Evolutionary conservation across 2,329 filamentous ascomycete species (phyloP), one percentile per base, ranked within the genome.

Genomic region (Venturia asperata): DNA sequence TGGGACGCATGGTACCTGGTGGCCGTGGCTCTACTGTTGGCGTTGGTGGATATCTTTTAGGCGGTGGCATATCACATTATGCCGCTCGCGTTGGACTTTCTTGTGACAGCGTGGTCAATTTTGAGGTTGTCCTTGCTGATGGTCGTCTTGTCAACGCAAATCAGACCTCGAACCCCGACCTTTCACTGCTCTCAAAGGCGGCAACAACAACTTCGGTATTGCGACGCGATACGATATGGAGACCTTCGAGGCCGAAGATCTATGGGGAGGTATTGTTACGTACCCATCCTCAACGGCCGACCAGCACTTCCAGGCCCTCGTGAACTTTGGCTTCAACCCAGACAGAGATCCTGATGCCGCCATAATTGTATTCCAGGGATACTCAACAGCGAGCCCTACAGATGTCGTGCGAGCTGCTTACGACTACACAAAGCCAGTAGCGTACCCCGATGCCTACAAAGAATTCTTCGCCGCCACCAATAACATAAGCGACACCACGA

Each of bases 131-230:
- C 0, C 71, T 77, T 10, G 34, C 61, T 21, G 24, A 58, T 34
- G 55, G 55, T 21, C 15, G 55, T 41, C n/a, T 58, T 11, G 55
- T 24, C 30, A 58, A 58, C 21, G 55, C 55, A 2, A 58, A 58
- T 13, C 27, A 58, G 24, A 34, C 27, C 5, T 17, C 27, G 6
- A 71, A 75, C 41, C 66, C 70, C 0, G 68, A 71, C 24, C 69
- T 76, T 76, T 72, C 69, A 68, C 68, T 1, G 74, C 74, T 3
- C 68, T 77, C 6, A 75, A 75, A 64, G 73, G 75, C 5, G 75
- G 75, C 10, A 68, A 67, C 5, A 75, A 73, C 67, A 76, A 77
- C 62, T 76, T 77, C 61, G 75, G 73, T 15, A 71, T 77, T 45
- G 72, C 77, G 1, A 76, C 76, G 5, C 60, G 64, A 1, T 39